Base-by-base conservation (phyloP, 1,139 yeast genomes). In the Wickerhamiella pararugosa region DNA sequence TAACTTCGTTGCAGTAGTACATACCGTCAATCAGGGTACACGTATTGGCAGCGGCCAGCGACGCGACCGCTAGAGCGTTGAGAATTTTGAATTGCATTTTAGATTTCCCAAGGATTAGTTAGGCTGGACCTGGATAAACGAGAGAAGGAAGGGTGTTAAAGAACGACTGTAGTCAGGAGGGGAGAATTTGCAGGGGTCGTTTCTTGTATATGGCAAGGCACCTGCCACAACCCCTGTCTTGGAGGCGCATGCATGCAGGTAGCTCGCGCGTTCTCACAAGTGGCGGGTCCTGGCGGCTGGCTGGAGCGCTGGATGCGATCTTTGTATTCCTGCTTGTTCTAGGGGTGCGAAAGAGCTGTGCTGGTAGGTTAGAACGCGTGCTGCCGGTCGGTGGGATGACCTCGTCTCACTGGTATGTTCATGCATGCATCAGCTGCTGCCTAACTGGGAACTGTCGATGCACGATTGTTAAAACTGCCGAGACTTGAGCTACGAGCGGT, bases 1-100 rank as follows among this genome's bases (percentile, higher is more conserved):
- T 56, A 46, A 84, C 81, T 49, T 73, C 61, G 50, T 71, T 63
- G 65, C 96, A 84, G 72, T 79, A 86, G 69, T 79, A 81, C 71
- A 83, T 84, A 50, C 95, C 95, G 41, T 56, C 59, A 38, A 55
- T 54, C 36, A 48, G 43, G 37, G 51, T 43, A 51, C 61, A 58
- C 32, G 57, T 49, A 37, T 43, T 45, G 35, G 63, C 52, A 21
- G 59, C 42, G 21, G 56, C 47, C 40, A 62, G 51, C 45, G 53
- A 47, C 30, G 39, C 40, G 34, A 41, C 29, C 28, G 37, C 39
- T 15, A 32, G 39, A 25, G 36, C 28, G 29, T 38, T 38, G 7
- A 38, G 29, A 11, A 38, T n/a, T 29, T 32, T 38, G 10, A 38
- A 40, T 35, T 40, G 34, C 37, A 34, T 39, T 4, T 34, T 15